These are phyloP conservation scores for Kodamaea laetipori DNA, from an alignment of 805 yeast species.

Conservation along the genomic window DNA sequence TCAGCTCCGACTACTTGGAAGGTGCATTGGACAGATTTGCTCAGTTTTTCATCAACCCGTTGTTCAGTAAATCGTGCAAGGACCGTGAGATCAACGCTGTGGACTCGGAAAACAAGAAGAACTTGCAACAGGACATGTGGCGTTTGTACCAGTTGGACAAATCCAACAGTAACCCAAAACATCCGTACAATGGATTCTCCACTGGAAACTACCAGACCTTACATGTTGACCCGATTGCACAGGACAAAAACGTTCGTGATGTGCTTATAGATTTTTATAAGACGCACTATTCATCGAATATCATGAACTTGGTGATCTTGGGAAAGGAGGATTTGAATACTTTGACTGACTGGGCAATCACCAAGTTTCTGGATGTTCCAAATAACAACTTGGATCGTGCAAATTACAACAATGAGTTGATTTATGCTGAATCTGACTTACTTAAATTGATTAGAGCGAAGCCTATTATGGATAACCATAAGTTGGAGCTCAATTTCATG, in stretches of 20 bases:
- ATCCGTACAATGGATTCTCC: constrained; percentile 85
- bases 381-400: constrained; percentile 51
- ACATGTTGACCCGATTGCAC: constrained; percentile 58
- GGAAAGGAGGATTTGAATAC: constrained; percentile 80
- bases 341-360: constrained; percentile 68
- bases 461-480: constrained; percentile 80
- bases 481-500: constrained; percentile 65
- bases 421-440: constrained; percentile 53
- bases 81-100: constrained; percentile 94
- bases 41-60: constrained; percentile 86
- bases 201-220: constrained; percentile 86
- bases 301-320: constrained; percentile 83
- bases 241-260: constrained; percentile 75
- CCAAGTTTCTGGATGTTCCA: constrained; percentile 63
- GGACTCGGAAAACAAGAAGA: constrained; percentile 93
- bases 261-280: constrained; percentile 76
- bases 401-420: constrained; percentile 46
- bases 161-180: constrained; percentile 66
- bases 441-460: constrained; percentile 62
- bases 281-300: constrained; percentile 74
- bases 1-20: constrained; percentile 69
- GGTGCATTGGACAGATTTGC: constrained; percentile 93
- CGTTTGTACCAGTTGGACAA: constrained; percentile 83
- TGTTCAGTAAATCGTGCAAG: constrained; percentile 72
- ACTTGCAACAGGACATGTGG: constrained; percentile 88